Evolutionary conservation across 2,329 filamentous ascomycete species (phyloP), one percentile per base, ranked within the genome.

Genomic region (Paraphaeosphaeria minitans): DNA sequence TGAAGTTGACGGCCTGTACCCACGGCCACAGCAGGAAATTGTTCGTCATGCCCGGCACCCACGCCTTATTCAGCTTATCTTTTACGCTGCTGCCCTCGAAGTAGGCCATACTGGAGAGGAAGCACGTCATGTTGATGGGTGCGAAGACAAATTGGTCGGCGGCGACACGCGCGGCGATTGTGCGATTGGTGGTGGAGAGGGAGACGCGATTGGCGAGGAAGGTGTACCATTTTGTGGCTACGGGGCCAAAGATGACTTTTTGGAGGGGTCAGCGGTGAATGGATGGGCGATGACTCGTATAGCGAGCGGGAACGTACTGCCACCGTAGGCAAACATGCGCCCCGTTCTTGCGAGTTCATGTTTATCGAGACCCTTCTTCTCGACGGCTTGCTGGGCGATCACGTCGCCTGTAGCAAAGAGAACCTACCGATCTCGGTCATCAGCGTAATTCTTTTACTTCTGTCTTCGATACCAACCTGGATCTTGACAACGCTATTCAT

Each of bases 321-420:
- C 90, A 63, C 91, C 91, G 75, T 95, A 95, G 59, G 89, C 79
- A 45, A 87, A 87, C 91, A 96, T 95, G 68, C 91, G 88, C 12
- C 83, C 88, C 31, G 91, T 93, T 54, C 91, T 86, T 29, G 81
- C 80, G 39, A 87, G 70, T 68, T 91, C 79, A 76, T 99, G 94
- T 65, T 90, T 89, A 67, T 89, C 80, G 27, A 90, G 66, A 19
- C 93, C 93, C 71, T 85, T 88, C 77, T 87, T 89, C 80, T 98
- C 94, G 59, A 99, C 91, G 37, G 87, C 83, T 80, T 98, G 94
- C 79, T 99, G 95, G 39, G 95, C 92, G 66, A 96, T 88, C 60
- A 90, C 83, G 80, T 99, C 95, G 70, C 95, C 95, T 14, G 93
- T 91, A 58, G 90, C 93, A 76, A 98, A 99, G 63, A 99, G 88